Conservation (phyloP, 352 stramenopile genomes). For the Aphanomyces cochlioides region DNA sequence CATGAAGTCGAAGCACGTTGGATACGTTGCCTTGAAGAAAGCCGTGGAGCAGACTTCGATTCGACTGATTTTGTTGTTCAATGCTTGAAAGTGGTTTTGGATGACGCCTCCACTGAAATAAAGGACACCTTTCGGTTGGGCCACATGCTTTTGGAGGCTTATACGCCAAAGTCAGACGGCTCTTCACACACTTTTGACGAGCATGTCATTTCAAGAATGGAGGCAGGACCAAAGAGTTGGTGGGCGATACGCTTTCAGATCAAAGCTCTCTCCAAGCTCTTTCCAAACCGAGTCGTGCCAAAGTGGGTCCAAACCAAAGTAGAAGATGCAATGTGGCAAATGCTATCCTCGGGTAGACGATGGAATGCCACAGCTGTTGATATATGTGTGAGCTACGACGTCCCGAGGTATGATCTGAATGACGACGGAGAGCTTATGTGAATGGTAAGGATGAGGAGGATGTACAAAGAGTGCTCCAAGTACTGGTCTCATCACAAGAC, state of each 20-base stretch:
- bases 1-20: slow-evolving; percentile 25
- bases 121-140: slow-evolving; percentile 46
- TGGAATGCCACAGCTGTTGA: slow-evolving; percentile 24
- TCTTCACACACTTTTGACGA: not conserved
- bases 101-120: not conserved
- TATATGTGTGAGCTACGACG: slow-evolving; percentile 10
- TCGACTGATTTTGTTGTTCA: too few relatives aligned
- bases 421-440: not conserved
- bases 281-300: not conserved
- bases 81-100: too few relatives aligned
- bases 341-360: not conserved
- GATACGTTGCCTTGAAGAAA: slow-evolving; percentile 26
- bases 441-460: not conserved
- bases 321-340: not conserved
- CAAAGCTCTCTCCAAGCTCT: not conserved
- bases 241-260: slow-evolving; percentile 18
- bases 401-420: slow-evolving; percentile 12
- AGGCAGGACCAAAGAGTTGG: not conserved
- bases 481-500: not conserved
- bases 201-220: too few relatives aligned
- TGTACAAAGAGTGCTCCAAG: not conserved
- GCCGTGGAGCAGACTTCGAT: not conserved
- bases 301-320: too few relatives aligned
- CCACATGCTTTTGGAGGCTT: slow-evolving; percentile 50
- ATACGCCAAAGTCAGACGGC: not conserved